Base-by-base conservation (phyloP, 2,329 filamentous ascomycete species). In the Sporothrix dimorphospora region DNA sequence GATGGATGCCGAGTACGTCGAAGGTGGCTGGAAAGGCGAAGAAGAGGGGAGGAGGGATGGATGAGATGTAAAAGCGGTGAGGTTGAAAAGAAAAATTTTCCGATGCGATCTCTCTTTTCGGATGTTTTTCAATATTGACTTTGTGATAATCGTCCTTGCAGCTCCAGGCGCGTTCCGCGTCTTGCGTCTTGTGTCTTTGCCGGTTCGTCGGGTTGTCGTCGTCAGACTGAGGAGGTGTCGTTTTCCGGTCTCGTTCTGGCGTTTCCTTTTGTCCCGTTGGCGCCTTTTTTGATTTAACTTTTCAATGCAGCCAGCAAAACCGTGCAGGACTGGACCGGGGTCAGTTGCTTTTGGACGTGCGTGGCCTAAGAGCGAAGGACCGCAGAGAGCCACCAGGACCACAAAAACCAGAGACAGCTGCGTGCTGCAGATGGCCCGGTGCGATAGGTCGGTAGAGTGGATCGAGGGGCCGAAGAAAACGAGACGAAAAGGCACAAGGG, bases 11-110 rank as follows among this genome's bases (percentile, higher is more conserved):
- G 59, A 45, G 38, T 38, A 8, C 4, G 34, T 61, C 14, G 19
- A 40, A 67, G 42, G 42, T 49, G 66, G 67, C 49, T 45, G 51
- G 67, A 57, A 51, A 11, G 49, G 30, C 19, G 24, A 40, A 27
- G 55, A 21, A 27, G 42, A 21, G 42, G 21, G 9, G 40, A 19
- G 21, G 57, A 3, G 45, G 7, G 27, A 16, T 24, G 45, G 42
- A 27, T 65, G 42, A 27, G 30, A 19, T 27, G 61, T 47, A 59
- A 63, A 71, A 51, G 70, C 70, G 70, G 70, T 71, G 70, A 59
- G 70, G 63, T 49, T 42, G 40, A 45, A 67, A 38, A 45, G 27
- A 66, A 63, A 51, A n/a, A n/a, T 51, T 45, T 59, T 42, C 51
- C 14, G 21, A 34, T 21, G 30, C 45, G 65, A n/a, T 49, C 7